Evolutionary conservation across 2,329 filamentous ascomycete genomes (phyloP), one percentile per base, ranked within the genome.

Genomic region (Myotisia sp.): DNA sequence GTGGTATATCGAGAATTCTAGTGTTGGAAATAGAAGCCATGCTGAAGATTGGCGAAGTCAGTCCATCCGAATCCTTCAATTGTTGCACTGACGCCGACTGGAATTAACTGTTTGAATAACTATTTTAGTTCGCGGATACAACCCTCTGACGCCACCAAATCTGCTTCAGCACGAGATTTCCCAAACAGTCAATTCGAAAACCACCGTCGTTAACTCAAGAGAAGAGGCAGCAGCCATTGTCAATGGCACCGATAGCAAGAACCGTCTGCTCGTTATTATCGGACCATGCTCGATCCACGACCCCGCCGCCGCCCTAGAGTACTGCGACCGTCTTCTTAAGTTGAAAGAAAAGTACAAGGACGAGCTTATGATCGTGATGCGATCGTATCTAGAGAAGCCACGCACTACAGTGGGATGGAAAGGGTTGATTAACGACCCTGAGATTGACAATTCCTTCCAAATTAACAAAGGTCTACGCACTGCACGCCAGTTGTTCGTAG

Each of bases 351-450:
- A 79, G 67, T 76, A 94, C 42, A 74, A 76, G 41, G 68, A 75
- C 48, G 86, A 95, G 55, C 70, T 98, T 29, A 77, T 77, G 58
- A 81, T 98, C 56, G 77, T 98, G 52, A 98, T 98, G 90, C 83
- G 90, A 49, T 85, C 86, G 54, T 98, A 98, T 71, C 79, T 98
- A 33, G 90, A 98, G 70, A 98, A 98, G 71, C 90, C 90, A 26
- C 79, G 90, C 41, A 98, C 90, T 32, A 98, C 90, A 0, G 86
- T 98, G 32, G 90, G 90, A 55, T 98, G 90, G 90, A 98, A 98
- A 66, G 90, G 90, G 34, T 70, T 98, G 58, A 94, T 98, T 70
- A 98, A 98, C 63, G 90, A 98, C 59, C 90, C 90, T 2, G 86
- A 95, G 52, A 93, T 98, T 56, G 84, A 98, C 60, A 79, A 90